Percentiles rank a stretch among this genome's conserved stretches.
Evolutionary conservation across 2,329 filamentous ascomycete genomes (phyloP).

Genomic region (Diaporthe nobilis): DNA sequence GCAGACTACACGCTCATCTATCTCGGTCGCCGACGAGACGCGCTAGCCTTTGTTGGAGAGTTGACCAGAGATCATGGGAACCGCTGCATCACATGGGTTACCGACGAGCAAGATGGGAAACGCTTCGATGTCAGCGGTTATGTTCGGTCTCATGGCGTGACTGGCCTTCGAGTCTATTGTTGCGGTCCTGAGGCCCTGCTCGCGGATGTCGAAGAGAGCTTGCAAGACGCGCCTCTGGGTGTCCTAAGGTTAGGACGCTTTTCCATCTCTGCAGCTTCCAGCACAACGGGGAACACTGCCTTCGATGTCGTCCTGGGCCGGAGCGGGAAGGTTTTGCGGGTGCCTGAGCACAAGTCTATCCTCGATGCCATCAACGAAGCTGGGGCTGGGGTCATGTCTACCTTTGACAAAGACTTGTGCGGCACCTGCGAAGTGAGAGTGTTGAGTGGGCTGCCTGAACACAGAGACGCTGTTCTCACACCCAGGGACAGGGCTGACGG

Average conservation of each 20-base stretch:
- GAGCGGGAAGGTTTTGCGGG: not conserved
- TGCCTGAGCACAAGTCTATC: not conserved
- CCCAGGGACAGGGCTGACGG: not conserved
- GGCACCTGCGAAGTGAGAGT: not conserved
- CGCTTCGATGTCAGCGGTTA: not conserved
- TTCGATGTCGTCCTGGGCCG: not conserved
- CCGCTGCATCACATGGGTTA: not conserved
- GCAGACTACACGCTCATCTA: not conserved
- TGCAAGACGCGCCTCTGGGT: not conserved
- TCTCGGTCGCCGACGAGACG: not conserved
- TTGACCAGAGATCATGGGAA: not conserved
- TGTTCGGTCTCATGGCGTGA: not conserved
- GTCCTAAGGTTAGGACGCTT: not conserved
- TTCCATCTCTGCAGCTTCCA: not conserved
- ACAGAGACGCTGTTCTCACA: not conserved
- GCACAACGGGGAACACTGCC: not conserved
- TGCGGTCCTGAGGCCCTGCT: not conserved
- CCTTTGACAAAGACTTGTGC: not conserved
- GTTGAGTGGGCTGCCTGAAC: conserved; percentile 1
- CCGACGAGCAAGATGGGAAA: no score
- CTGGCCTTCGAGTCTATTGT: not conserved
- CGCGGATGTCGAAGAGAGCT: not conserved
- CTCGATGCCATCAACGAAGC: not conserved
- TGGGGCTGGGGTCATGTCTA: not conserved
- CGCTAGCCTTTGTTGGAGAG: not conserved